Evolutionary conservation across 208 protist species (phyloP), one percentile per base, ranked within the genome.

Genomic region (Trypanosoma cruzi): DNA sequence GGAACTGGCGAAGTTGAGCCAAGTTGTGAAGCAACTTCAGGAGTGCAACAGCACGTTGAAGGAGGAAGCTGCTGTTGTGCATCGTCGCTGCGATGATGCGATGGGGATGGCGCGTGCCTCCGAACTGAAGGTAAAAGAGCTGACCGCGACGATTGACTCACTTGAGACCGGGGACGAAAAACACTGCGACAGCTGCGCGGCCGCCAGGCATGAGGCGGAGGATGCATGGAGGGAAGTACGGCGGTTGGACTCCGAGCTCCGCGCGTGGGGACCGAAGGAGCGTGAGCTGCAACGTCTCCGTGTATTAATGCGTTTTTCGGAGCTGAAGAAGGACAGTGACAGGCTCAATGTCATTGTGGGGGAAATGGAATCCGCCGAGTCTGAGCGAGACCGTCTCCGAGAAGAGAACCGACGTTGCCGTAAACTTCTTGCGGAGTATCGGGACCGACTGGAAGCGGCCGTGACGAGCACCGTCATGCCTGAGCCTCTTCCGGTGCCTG

Each of bases 301-400:
- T 22, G 53, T 86, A n/a, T 55, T 92, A 28, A 79, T 92, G 78
- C 82, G 86, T 56, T 92, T 92, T 56, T 92, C 86, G 20, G 82
- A 92, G 62, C 66, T 92, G 22, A 92, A 92, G 57, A 85, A 88
- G 57, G 77, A 89, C 54, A 92, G 86, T 52, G 85, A 90, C 52
- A 63, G 63, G 42, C 76, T 93, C 1, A 53, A 37, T 2, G 49
- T 29, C 16, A 65, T 67, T 14, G 48, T 32, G 52, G 59, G 1
- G 28, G 29, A 79, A 26, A 40, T 55, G 4, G 64, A 64, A 4
- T 26, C 66, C 20, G 48, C 68, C 26, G 60, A 80, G 69, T 16
- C 49, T 13, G 61, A 68, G 56, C 55, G 61, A 31, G 58, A 61
- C 29, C 72, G 64, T 4, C 60, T 73, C 22, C 55, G 44, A 2